Evolutionary conservation across 2,329 filamentous ascomycete genomes (phyloP).

Genomic region (Sordariomycetes sp.): DNA sequence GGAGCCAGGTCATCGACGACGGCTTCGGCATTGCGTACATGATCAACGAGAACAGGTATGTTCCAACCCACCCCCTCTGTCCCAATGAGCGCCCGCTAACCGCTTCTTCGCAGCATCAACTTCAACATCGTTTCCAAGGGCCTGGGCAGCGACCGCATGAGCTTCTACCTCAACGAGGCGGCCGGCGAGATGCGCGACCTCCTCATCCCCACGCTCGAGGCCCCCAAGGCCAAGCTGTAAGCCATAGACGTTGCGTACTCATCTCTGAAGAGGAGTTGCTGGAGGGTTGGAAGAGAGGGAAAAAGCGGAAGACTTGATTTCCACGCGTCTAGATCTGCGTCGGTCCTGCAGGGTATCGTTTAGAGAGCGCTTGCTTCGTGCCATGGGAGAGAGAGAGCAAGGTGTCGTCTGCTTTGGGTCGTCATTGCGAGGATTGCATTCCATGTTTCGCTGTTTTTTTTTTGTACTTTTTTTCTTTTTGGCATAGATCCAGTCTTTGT

Average conservation of each 20-base stretch:
- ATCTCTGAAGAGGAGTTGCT: too few relatives aligned
- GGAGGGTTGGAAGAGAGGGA: too few relatives aligned
- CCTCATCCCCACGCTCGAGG: conserved; percentile 68
- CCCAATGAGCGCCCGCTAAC: conserved; percentile 4
- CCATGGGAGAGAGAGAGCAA: too few relatives aligned
- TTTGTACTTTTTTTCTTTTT: too few relatives aligned
- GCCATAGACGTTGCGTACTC: background rate
- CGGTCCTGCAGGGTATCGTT: too few relatives aligned
- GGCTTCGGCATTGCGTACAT: conserved; percentile 98
- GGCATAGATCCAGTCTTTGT: too few relatives aligned
- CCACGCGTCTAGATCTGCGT: too few relatives aligned
- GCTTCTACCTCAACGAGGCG: conserved; percentile 90
- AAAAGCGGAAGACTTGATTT: too few relatives aligned
- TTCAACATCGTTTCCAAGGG: conserved; percentile 97
- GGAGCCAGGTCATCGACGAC: conserved; percentile 93
- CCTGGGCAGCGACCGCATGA: conserved; percentile 85
- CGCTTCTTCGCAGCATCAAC: conserved; percentile 60
- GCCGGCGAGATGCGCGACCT: conserved; percentile 83
- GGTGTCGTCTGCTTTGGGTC: too few relatives aligned
- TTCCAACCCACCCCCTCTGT: conserved; percentile 2
- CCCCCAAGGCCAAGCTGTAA: conserved; percentile 82
- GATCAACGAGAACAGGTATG: conserved; percentile 95
- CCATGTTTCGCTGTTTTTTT: too few relatives aligned
- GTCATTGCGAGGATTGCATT: too few relatives aligned
- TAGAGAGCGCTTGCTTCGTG: too few relatives aligned